A percentile compares a stretch with the other conserved stretches of the same genome.
phyloP scores from a whole-genome alignment of 805 yeast species.

The Candida quercuum region DNA sequence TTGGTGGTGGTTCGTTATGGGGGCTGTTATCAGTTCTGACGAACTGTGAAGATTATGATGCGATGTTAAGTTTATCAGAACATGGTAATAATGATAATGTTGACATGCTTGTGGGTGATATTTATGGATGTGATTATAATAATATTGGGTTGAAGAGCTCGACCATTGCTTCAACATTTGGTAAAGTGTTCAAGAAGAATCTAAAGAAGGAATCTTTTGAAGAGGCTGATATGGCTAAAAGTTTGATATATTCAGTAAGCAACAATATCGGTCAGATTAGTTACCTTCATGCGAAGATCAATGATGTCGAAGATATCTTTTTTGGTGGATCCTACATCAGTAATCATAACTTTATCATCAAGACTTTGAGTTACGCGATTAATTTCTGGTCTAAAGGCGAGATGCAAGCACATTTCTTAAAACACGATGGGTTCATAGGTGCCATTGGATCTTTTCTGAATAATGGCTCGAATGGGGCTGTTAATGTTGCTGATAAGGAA shows the following conservation, averaged over 20 bases:
- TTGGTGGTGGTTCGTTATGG: slow-evolving; percentile 98
- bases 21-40: slow-evolving; percentile 86
- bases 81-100: slow-evolving; percentile 86
- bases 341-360: slow-evolving; percentile 88
- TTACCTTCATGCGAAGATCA: slow-evolving; percentile 80
- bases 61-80: slow-evolving; percentile 88
- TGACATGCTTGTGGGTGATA: slow-evolving; percentile 96
- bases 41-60: slow-evolving; percentile 82
- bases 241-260: slow-evolving; percentile 75
- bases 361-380: slow-evolving; percentile 84
- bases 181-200: slow-evolving; percentile 82
- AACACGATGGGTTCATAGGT: slow-evolving; percentile 92
- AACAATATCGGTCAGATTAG: slow-evolving; percentile 94
- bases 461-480: too few relatives aligned
- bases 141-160: slow-evolving; percentile 86
- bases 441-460: slow-evolving; percentile 80
- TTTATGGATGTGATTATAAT: slow-evolving; percentile 84
- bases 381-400: slow-evolving; percentile 91
- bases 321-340: slow-evolving; percentile 93
- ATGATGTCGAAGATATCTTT: slow-evolving; percentile 72
- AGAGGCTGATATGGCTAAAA: slow-evolving; percentile 65
- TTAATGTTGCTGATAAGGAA: too few relatives aligned
- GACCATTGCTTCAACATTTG: slow-evolving; percentile 90
- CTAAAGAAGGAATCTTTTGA: background rate
- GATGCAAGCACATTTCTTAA: slow-evolving; percentile 78